phyloP scores from a whole-genome alignment of 177 flowering plant genomes.

The Telopea speciosissima region DNA sequence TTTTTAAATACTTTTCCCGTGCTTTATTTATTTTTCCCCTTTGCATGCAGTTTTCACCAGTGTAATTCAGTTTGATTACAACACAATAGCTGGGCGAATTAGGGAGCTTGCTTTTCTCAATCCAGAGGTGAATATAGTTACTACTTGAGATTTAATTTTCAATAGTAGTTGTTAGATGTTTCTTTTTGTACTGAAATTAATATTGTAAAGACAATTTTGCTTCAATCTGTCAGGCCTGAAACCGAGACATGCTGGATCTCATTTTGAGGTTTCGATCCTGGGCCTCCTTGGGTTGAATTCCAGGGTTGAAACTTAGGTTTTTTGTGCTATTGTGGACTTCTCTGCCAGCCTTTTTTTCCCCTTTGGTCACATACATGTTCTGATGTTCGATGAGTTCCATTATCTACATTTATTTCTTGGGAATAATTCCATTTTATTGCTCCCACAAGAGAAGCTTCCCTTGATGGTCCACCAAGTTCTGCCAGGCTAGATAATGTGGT shows the following conservation, averaged over 20 bases:
- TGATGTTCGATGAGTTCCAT: not conserved
- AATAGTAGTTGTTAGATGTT: not conserved
- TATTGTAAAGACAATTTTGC: too few relatives aligned
- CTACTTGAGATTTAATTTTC: not conserved
- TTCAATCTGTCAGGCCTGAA: too few relatives aligned
- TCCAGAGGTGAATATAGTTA: constrained; percentile 51
- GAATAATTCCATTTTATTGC: too few relatives aligned
- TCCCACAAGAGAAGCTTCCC: too few relatives aligned
- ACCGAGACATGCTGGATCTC: too few relatives aligned
- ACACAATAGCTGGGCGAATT: constrained; percentile 76
- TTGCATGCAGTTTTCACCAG: constrained; percentile 73
- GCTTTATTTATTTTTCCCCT: constrained; percentile 1
- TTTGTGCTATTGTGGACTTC: not conserved
- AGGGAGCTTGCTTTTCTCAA: constrained; percentile 96
- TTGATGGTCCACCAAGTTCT: too few relatives aligned
- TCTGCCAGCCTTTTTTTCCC: not conserved
- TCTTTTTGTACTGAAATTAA: not conserved
- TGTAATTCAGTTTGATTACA: constrained; percentile 72
- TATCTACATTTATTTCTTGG: too few relatives aligned
- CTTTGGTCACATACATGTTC: not conserved
- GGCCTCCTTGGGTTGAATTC: too few relatives aligned
- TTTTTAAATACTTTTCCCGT: not conserved
- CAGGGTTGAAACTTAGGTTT: too few relatives aligned
- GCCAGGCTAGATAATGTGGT: too few relatives aligned
- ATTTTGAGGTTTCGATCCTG: too few relatives aligned